Percentiles rank a stretch among this genome's conserved stretches.
Conservation (phyloP, 352 stramenopile genomes). For the Phytophthora gonapodyides region DNA sequence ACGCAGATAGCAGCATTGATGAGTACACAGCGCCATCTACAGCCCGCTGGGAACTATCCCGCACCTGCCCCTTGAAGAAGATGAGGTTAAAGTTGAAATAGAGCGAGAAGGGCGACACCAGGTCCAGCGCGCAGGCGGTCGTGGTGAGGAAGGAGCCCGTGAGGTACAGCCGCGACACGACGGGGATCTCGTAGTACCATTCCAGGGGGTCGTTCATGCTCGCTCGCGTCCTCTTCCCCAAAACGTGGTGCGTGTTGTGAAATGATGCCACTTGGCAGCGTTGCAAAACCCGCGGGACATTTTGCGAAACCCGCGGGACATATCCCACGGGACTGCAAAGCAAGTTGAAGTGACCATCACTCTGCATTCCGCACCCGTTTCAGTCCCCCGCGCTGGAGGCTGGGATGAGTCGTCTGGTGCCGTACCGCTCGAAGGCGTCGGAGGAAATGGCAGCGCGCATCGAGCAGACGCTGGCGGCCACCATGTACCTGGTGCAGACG, state of each 20-base stretch:
- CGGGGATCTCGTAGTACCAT: slow-evolving; percentile 99
- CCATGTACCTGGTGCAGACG: slow-evolving; percentile 86
- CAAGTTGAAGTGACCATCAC: slow-evolving; percentile 43
- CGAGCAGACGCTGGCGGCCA: slow-evolving; percentile 61
- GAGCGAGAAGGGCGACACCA: slow-evolving; percentile 97
- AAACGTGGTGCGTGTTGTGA: slow-evolving; percentile 18
- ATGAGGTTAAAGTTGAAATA: slow-evolving; percentile 97
- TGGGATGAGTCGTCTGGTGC: slow-evolving; percentile 65
- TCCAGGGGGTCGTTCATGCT: slow-evolving; percentile 89
- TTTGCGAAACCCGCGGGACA: not conserved
- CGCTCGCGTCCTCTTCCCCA: slow-evolving; percentile 1
- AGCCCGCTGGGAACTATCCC: not conserved
- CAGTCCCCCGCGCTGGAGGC: not conserved
- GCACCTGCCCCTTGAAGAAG: slow-evolving; percentile 96
- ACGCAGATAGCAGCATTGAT: not conserved
- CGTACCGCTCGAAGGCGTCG: slow-evolving; percentile 65
- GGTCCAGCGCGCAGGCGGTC: slow-evolving; percentile 95
- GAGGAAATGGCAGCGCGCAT: slow-evolving; percentile 57
- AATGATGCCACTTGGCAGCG: slow-evolving; percentile 45
- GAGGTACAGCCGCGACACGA: slow-evolving; percentile 98
- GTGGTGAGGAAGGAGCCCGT: slow-evolving; percentile 98
- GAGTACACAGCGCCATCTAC: not conserved
- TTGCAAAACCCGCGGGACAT: not conserved
- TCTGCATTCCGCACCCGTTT: slow-evolving; percentile 21
- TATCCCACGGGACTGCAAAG: not conserved